Conservation (phyloP, 2,329 filamentous ascomycete genomes). For the Myriangium duriaei region DNA sequence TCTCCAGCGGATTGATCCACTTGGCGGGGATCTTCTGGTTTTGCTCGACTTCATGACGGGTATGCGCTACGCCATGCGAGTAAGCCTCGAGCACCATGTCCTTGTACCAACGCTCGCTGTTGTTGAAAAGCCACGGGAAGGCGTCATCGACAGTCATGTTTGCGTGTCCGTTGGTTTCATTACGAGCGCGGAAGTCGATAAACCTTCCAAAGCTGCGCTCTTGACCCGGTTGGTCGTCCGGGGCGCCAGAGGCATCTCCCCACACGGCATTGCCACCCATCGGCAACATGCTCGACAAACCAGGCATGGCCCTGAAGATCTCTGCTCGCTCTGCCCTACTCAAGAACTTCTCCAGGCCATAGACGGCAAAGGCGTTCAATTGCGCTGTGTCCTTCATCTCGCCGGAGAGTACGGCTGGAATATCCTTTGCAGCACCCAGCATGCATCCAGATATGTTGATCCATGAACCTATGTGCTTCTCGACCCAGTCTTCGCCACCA, state of each 20-base stretch:
- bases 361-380: slow-evolving; percentile 90
- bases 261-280: slow-evolving; percentile 90
- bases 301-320: slow-evolving; percentile 93
- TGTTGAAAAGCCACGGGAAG: slow-evolving; percentile 63
- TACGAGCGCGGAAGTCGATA: slow-evolving; percentile 68
- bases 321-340: slow-evolving; percentile 82
- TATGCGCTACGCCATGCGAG: slow-evolving; percentile 79
- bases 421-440: slow-evolving; percentile 83
- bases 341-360: slow-evolving; percentile 90
- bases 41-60: slow-evolving; percentile 62
- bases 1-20: slow-evolving; percentile 93
- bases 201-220: slow-evolving; percentile 65
- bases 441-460: slow-evolving; percentile 98
- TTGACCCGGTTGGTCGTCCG: slow-evolving; percentile 69
- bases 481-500: slow-evolving; percentile 80
- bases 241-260: slow-evolving; percentile 78
- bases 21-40: slow-evolving; percentile 45
- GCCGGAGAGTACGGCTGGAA: slow-evolving; percentile 81
- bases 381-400: slow-evolving; percentile 99
- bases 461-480: slow-evolving; percentile 81
- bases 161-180: slow-evolving; percentile 33
- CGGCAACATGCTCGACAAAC: slow-evolving; percentile 90
- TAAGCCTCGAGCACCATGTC: slow-evolving; percentile 62
- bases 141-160: slow-evolving; percentile 77
- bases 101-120: slow-evolving; percentile 75